A percentile compares a stretch with the other conserved stretches of the same genome.
Conservation (phyloP, 2,329 filamentous ascomycete species). For the Talaromyces pinophilus region DNA sequence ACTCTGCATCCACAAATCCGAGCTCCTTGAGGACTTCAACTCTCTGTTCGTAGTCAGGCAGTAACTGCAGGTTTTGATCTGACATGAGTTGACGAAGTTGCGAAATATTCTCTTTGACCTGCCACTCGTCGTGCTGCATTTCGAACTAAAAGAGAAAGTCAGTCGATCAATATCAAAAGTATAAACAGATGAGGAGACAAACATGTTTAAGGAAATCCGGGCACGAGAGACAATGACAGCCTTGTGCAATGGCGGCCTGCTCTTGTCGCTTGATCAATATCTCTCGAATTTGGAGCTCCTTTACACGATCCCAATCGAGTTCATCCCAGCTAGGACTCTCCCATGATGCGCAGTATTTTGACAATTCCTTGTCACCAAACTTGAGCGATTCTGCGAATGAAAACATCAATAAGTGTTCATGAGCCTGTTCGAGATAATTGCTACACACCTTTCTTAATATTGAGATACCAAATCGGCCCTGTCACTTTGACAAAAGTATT, state of each 20-base stretch:
- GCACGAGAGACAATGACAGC: conserved; percentile 68
- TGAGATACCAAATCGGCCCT: conserved; percentile 50
- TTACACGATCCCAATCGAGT: conserved; percentile 76
- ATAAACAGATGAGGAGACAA: conserved; percentile 44
- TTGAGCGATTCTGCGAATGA: conserved; percentile 51
- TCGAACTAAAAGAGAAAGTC: conserved; percentile 64
- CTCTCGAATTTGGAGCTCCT: conserved; percentile 78
- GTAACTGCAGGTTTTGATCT: conserved; percentile 90
- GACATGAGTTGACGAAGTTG: conserved; percentile 86
- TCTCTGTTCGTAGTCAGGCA: conserved; percentile 95
- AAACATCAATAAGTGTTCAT: neutral
- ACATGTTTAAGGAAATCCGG: conserved; percentile 84
- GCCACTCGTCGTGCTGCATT: conserved; percentile 95
- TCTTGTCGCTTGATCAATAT: conserved; percentile 70
- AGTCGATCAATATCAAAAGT: conserved; percentile 25
- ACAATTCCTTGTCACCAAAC: conserved; percentile 68
- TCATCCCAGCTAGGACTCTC: conserved; percentile 76
- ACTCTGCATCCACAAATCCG: conserved; percentile 83
- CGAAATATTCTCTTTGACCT: conserved; percentile 90
- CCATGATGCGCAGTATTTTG: conserved; percentile 73
- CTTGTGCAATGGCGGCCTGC: conserved; percentile 63
- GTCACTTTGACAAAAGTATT: conserved; percentile 60
- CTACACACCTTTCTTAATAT: conserved; percentile 47
- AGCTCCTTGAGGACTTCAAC: conserved; percentile 90
- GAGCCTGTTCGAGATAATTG: too few species aligned